Evolutionary conservation across 495 filamentous ascomycete species (phyloP), one percentile per base, ranked within the genome.

Genomic region (Trichoderma orchidacearum): DNA sequence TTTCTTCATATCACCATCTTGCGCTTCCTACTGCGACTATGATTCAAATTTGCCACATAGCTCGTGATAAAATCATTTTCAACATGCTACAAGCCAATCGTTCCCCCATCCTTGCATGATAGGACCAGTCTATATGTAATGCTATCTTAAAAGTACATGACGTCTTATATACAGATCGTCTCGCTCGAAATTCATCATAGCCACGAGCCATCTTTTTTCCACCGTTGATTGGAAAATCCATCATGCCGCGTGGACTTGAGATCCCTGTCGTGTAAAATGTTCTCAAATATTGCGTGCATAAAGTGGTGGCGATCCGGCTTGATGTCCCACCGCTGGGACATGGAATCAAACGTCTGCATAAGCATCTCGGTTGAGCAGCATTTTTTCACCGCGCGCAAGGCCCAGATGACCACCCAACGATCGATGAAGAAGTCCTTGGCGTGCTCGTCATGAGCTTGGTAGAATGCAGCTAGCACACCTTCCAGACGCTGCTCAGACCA

Each of bases 401-500:
- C 65, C 68, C 72, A 77, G 28, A 72, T 60, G 17, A 65, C 76
- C 66, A 80, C 64, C 76, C 76, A 79, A 3, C 67, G 70, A 56
- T 64, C 72, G 29, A 80, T 70, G 54, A 71, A 69, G 13, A 81
- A 45, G 5, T 61, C 72, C 0, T 58, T 56, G 25, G 61, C 60
- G 13, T 54, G 34, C 12, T 64, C 61, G 30, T 78, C 77, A 5
- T 77, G 48, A 5, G 72, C 69, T 1, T 61, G 30, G 4, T 80
- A 29, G 23, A 78, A 68, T 4, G 76, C 70, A 1, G 61, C 53
- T 64, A 68, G 79, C 31, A 80, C 75, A 51, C 64, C 70, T 52
- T 77, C 70, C 13, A 91, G 73, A 35, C 75, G 73, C 59, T 75
- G 68, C 17, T 72, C 70, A 51, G 79, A 85, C 90, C 87, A 93